phyloP scores from a whole-genome alignment of 2,329 filamentous ascomycete genomes.

The Alternaria consortialis region DNA sequence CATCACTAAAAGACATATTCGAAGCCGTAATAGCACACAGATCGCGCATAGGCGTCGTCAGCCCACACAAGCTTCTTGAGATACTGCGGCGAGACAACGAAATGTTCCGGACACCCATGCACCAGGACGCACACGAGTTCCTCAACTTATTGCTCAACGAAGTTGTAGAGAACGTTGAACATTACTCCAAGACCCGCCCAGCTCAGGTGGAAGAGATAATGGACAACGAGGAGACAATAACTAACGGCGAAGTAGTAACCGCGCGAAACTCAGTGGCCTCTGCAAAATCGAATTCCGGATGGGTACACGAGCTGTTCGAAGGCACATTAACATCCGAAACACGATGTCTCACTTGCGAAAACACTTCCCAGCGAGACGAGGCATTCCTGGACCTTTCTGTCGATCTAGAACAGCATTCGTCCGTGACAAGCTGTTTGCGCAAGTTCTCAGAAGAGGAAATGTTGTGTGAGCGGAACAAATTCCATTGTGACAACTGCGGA shows the following conservation, averaged over 20 bases:
- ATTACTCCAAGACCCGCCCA: conserved; percentile 74
- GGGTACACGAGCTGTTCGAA: conserved; percentile 98
- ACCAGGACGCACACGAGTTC: conserved; percentile 98
- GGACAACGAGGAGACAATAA: conserved; percentile 28
- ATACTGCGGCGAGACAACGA: conserved; percentile 95
- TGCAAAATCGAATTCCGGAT: conserved; percentile 61
- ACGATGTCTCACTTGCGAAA: conserved; percentile 95
- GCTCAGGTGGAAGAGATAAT: conserved; percentile 45
- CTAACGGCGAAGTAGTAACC: conserved; percentile 29
- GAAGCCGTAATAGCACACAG: conserved; percentile 83
- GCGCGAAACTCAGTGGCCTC: conserved; percentile 28
- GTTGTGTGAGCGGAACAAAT: conserved; percentile 97
- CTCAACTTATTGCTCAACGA: conserved; percentile 95
- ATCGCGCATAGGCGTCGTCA: conserved; percentile 87
- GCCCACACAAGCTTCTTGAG: conserved; percentile 91
- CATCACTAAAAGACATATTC: conserved; percentile 95
- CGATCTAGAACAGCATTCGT: conserved; percentile 93
- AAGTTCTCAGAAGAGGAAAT: conserved; percentile 99
- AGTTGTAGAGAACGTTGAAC: conserved; percentile 91
- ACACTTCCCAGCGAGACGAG: conserved; percentile 92
- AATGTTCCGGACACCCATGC: conserved; percentile 96
- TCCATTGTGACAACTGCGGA: conserved; percentile 97
- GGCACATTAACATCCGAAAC: conserved; percentile 95
- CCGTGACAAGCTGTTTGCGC: conserved; percentile 90
- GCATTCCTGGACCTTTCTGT: conserved; percentile 96